Conservation (phyloP, 345 rosid species). For the Syzygium aromaticum region DNA sequence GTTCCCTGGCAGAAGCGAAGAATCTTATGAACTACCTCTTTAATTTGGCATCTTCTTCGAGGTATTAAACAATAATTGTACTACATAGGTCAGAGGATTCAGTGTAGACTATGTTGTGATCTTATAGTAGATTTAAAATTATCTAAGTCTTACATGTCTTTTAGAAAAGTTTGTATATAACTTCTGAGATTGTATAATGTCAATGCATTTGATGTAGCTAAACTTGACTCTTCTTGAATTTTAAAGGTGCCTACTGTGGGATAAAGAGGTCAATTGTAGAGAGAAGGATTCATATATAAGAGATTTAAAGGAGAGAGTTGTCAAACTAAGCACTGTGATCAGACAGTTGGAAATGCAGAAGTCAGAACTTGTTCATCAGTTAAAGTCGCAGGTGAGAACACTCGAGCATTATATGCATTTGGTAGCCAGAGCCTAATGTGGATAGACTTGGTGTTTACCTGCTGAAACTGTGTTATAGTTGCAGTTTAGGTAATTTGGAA, state of each 20-base stretch:
- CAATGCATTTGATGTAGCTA: neutral
- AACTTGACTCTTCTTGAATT: constrained; percentile 1
- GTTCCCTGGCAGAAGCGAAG: constrained; percentile 83
- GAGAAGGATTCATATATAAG: constrained; percentile 61
- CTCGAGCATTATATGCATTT: neutral
- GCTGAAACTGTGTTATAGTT: neutral
- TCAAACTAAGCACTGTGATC: constrained; percentile 43
- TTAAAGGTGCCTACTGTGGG: constrained; percentile 67
- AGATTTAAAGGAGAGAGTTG: constrained; percentile 65
- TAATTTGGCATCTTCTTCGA: constrained; percentile 77
- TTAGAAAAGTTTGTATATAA: neutral
- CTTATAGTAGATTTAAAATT: neutral
- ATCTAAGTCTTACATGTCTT: neutral
- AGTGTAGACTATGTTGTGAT: neutral
- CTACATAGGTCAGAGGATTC: neutral
- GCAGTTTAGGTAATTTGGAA: neutral
- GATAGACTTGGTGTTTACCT: neutral
- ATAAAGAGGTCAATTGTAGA: constrained; percentile 73
- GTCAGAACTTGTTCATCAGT: constrained; percentile 53
- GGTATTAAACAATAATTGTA: constrained; percentile 23
- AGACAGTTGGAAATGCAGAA: constrained; percentile 62
- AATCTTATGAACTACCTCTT: constrained; percentile 77
- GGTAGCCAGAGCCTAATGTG: neutral
- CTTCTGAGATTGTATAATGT: neutral
- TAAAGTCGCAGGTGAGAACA: constrained; percentile 53